Conservation (phyloP, 768 basidiomycete genomes). For the Artomyces pyxidatus region DNA sequence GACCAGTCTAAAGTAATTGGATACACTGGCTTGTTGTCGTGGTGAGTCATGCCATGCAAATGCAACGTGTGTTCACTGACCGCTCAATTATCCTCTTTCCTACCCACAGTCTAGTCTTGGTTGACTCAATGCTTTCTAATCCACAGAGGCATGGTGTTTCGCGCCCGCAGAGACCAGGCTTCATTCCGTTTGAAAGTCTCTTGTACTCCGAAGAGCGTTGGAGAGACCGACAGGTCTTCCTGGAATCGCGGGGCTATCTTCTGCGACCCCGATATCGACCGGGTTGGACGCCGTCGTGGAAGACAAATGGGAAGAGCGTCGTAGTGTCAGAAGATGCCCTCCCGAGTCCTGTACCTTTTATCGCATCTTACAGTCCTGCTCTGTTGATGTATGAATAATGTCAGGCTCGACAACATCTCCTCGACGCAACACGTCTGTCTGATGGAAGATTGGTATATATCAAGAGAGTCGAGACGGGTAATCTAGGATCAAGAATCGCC, state of each 20-base stretch:
- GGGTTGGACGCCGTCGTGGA: slow-evolving; percentile 6
- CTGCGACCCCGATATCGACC: slow-evolving; percentile 1
- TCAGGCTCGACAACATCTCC: not conserved
- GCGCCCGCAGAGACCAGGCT: too few species aligned
- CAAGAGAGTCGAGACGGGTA: not conserved
- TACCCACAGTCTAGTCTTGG: too few species aligned
- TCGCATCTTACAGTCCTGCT: not conserved
- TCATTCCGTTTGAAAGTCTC: not conserved
- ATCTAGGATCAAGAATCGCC: slow-evolving; percentile 5
- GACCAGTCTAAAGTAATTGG: too few species aligned
- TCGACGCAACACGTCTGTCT: slow-evolving; percentile 1
- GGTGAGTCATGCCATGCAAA: too few species aligned
- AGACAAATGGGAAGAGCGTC: not conserved
- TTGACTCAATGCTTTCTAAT: too few species aligned
- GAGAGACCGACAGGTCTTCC: slow-evolving; percentile 1
- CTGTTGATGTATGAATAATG: not conserved
- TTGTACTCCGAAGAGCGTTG: not conserved
- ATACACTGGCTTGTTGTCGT: too few species aligned
- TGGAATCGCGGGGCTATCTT: not conserved
- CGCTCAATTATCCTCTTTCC: too few species aligned
- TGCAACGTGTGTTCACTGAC: too few species aligned
- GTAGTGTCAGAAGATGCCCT: not conserved
- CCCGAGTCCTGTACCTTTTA: not conserved
- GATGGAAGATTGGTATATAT: not conserved
- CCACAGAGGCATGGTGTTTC: too few species aligned